A percentile compares a stretch with the other conserved stretches of the same genome.
phyloP scores from a whole-genome alignment of 495 filamentous ascomycete genomes.

The Penicillium parvum region DNA sequence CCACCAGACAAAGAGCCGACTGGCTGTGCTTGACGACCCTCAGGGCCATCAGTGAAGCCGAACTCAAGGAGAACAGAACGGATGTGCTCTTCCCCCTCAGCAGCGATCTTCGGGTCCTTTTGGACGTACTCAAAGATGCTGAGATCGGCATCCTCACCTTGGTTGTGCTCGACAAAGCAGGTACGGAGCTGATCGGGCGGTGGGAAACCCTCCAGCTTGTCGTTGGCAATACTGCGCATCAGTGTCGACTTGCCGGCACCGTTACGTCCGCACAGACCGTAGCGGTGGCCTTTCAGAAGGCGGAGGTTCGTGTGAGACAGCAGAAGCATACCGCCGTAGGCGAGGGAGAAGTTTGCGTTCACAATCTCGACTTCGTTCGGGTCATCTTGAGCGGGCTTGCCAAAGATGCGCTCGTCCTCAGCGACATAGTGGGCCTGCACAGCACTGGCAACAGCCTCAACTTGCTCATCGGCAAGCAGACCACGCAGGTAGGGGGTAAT shows the following conservation, averaged over 20 bases:
- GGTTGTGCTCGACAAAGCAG: slow-evolving; percentile 98
- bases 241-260: slow-evolving; percentile 97
- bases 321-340: slow-evolving; percentile 97
- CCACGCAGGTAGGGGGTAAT: slow-evolving; percentile 71
- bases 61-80: slow-evolving; percentile 80
- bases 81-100: slow-evolving; percentile 74
- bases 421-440: slow-evolving; percentile 68
- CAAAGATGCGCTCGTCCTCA: slow-evolving; percentile 83
- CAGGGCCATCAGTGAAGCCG: slow-evolving; percentile 85
- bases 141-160: slow-evolving; percentile 93
- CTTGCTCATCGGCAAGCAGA: slow-evolving; percentile 55
- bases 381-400: slow-evolving; percentile 77
- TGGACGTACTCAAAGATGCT: slow-evolving; percentile 88
- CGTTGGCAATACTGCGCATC: slow-evolving; percentile 92
- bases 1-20: slow-evolving; percentile 97
- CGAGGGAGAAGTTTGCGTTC: slow-evolving; percentile 95
- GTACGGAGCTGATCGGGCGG: slow-evolving; percentile 84
- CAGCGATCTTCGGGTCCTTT: slow-evolving; percentile 75
- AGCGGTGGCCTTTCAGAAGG: slow-evolving; percentile 91
- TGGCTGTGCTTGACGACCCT: slow-evolving; percentile 78
- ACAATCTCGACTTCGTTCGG: slow-evolving; percentile 91
- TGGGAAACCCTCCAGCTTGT: slow-evolving; percentile 96
- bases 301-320: slow-evolving; percentile 94
- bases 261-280: slow-evolving; percentile 94
- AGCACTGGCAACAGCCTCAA: slow-evolving; percentile 57